phyloP scores from a whole-genome alignment of 441 rosid species.

The Populus hybrid region DNA sequence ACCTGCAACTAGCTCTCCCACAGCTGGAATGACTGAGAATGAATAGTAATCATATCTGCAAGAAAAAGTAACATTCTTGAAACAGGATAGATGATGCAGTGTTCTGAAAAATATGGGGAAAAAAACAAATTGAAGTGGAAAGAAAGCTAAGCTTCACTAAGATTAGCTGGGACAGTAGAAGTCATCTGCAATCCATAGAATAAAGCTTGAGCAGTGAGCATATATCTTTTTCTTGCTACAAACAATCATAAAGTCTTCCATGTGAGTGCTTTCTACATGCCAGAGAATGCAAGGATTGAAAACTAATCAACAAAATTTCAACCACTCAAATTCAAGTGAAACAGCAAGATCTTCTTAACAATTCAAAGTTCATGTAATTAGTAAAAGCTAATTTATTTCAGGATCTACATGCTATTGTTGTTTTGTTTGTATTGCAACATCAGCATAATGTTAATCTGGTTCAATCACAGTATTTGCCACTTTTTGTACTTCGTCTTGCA shows the following conservation, averaged over 20 bases:
- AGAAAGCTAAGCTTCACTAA: neutral
- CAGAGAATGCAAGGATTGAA: neutral
- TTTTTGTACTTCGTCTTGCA: neutral
- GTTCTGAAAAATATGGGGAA: neutral
- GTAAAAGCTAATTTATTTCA: neutral
- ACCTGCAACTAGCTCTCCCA: conserved; percentile 81
- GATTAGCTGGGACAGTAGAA: neutral
- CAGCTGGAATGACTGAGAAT: conserved; percentile 70
- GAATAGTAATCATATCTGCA: conserved; percentile 86
- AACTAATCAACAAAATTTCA: neutral
- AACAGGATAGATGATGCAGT: neutral
- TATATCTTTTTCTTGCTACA: neutral
- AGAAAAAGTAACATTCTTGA: neutral
- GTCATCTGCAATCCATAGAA: neutral
- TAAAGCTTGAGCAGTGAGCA: neutral
- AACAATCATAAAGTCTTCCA: neutral
- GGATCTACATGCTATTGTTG: neutral
- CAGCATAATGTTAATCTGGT: neutral
- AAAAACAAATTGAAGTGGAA: too few species aligned
- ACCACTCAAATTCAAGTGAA: neutral
- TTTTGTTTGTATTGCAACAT: neutral
- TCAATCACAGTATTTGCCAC: neutral
- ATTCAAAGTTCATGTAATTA: neutral
- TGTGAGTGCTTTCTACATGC: neutral
- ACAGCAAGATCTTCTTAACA: neutral